Evolutionary conservation across 768 basidiomycete species (phyloP).

Genomic region (Obba rivulosa): DNA sequence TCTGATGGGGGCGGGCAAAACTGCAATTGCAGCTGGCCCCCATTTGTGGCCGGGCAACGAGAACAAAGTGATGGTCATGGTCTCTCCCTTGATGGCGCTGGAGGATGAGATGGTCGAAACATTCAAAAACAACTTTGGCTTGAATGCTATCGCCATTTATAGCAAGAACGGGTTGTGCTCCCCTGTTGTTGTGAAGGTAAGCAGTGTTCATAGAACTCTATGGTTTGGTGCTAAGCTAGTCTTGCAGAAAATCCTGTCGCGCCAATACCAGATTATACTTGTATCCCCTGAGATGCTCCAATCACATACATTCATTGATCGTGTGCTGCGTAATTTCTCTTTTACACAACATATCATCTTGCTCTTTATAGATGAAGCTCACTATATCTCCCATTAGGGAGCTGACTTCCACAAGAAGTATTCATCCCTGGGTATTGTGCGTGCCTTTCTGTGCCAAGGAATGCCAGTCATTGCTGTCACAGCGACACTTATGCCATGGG

Average conservation of each 20-base stretch:
- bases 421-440: constrained; percentile 15
- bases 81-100: constrained; percentile 32
- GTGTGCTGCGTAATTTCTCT: constrained; percentile 15
- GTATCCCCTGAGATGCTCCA: constrained; percentile 27
- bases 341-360: constrained; percentile 18
- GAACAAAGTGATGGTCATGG: constrained; percentile 30
- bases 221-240: neutral
- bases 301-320: constrained; percentile 17
- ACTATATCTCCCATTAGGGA: constrained; percentile 28
- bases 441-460: constrained; percentile 18
- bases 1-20: constrained; percentile 33
- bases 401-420: constrained; percentile 24
- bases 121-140: constrained; percentile 25
- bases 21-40: constrained; percentile 33
- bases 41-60: constrained; percentile 21
- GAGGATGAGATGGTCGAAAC: constrained; percentile 33
- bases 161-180: constrained; percentile 27
- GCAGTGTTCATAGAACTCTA: neutral
- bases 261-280: constrained; percentile 20
- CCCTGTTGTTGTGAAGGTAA: constrained; percentile 20
- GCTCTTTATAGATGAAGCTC: constrained; percentile 25
- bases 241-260: constrained; percentile 9
- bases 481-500: constrained; percentile 14
- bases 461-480: constrained; percentile 18
- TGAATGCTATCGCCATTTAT: constrained; percentile 29